Percentiles rank a stretch among this genome's conserved stretches.
phyloP scores from a whole-genome alignment of 2,329 filamentous ascomycete species.

The Phyllosticta citribraziliensis region DNA sequence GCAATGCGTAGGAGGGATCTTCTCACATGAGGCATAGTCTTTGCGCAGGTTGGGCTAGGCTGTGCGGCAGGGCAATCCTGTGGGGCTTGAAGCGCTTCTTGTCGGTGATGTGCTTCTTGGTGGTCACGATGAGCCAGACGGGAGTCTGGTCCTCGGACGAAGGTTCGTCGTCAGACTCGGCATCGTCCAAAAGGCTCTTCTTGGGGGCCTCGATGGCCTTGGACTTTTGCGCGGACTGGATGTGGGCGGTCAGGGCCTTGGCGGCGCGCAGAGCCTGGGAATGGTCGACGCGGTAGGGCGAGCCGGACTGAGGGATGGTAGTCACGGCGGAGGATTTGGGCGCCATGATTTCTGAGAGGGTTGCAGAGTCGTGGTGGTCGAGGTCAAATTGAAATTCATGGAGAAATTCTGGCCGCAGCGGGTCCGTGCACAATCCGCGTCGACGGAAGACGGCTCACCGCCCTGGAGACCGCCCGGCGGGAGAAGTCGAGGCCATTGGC shows the following conservation, averaged over 20 bases:
- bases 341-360: conserved; percentile 15
- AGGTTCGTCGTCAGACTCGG: conserved; percentile 23
- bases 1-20: too few relatives aligned
- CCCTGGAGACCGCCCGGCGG: neutral
- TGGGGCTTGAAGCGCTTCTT: conserved; percentile 71
- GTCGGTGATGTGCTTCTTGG: conserved; percentile 60
- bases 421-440: neutral
- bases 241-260: conserved; percentile 48
- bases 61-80: conserved; percentile 48
- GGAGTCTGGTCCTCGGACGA: conserved; percentile 37
- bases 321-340: conserved; percentile 25
- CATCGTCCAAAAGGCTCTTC: conserved; percentile 45
- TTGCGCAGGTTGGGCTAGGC: neutral
- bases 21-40: conserved; percentile 8
- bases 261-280: conserved; percentile 49
- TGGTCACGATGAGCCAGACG: conserved; percentile 54
- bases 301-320: conserved; percentile 25
- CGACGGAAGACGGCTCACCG: neutral
- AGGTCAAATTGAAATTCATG: neutral
- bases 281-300: conserved; percentile 35
- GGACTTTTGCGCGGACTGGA: conserved; percentile 40
- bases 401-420: conserved; percentile 2
- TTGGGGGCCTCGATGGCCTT: conserved; percentile 41
- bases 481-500: neutral
- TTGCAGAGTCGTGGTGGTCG: neutral